phyloP scores from a whole-genome alignment of 805 yeast genomes.

The Monosporozyma solicola region DNA sequence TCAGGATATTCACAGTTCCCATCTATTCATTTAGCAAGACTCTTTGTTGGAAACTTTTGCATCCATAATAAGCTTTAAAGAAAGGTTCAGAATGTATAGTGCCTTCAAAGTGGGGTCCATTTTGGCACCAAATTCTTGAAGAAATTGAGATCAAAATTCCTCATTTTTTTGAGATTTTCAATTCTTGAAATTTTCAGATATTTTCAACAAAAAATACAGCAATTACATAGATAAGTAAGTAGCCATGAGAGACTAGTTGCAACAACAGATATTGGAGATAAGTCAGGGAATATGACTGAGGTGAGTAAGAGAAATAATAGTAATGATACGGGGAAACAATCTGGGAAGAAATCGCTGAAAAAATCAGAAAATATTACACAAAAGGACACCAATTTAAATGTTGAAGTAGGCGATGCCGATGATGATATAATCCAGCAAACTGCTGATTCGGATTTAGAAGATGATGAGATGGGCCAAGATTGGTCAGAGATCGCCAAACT shows the following conservation, averaged over 20 bases:
- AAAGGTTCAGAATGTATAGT: too few relatives aligned
- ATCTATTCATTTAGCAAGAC: too few relatives aligned
- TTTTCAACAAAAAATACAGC: too few relatives aligned
- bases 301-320: not conserved
- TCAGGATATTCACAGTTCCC: too few relatives aligned
- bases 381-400: not conserved
- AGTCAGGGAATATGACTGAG: not conserved
- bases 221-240: too few relatives aligned
- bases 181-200: too few relatives aligned
- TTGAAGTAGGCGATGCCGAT: not conserved
- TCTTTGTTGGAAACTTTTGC: too few relatives aligned
- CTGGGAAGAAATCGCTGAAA: not conserved
- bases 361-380: not conserved
- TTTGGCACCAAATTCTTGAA: too few relatives aligned
- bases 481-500: constrained; percentile 38
- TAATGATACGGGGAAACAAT: not conserved
- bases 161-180: too few relatives aligned
- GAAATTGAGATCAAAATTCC: too few relatives aligned
- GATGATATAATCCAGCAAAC: not conserved
- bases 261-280: not conserved
- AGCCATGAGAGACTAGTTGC: not conserved
- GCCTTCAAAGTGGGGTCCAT: too few relatives aligned
- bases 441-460: constrained; percentile 23
- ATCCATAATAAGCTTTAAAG: too few relatives aligned
- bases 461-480: constrained; percentile 43